Evolutionary conservation across 2,329 filamentous ascomycete species (phyloP), one percentile per base, ranked within the genome.

Genomic region (Chrysosporium keratinophilum): DNA sequence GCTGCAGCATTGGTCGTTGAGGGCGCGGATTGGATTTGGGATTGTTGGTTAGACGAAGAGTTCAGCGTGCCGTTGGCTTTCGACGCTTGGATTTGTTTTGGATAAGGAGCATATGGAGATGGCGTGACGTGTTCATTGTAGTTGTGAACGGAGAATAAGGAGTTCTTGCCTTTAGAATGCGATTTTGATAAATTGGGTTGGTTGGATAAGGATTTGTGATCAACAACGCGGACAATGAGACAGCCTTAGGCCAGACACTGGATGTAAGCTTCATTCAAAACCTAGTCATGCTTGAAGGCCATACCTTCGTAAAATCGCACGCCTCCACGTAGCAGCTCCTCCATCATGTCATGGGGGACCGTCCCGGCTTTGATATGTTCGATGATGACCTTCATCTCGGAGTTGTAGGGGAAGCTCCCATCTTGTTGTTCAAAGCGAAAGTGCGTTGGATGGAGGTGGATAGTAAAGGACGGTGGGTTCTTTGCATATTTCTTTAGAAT

Each of bases 391-490:
- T 79, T 82, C 90, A 97, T 96, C 20, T 93, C 89, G 17, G 89
- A 95, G 63, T 88, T 87, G 70, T 97, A 97, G 4, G 81, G 79
- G 63, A 95, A 96, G 65, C 87, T 91, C 64, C 90, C 87, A 68
- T 95, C 89, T 69, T 96, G 91, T 63, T 89, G 83, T 62, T 97
- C 91, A 71, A 98, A 95, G 55, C 86, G 82, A 66, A 95, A 97
- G 70, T 95, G 85, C 3, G 80, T 88, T 9, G 83, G 78, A 65
- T 96, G 84, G 33, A 98, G 75, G 67, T 96, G 90, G 20, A 98
- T 76, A 49, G 91, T 82, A 20, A 98, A 75, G 3, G 91, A 97
- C 0, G 93, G 90, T 7, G 84, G 81, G 49, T 77, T 77, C 63
- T 78, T 81, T 40, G 75, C 76, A 69, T 85, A 89, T 70, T 90